Percentiles rank a stretch among this genome's conserved stretches.
Conservation (phyloP, 1,139 yeast genomes). For the Debaryomycetaceae sp. region DNA sequence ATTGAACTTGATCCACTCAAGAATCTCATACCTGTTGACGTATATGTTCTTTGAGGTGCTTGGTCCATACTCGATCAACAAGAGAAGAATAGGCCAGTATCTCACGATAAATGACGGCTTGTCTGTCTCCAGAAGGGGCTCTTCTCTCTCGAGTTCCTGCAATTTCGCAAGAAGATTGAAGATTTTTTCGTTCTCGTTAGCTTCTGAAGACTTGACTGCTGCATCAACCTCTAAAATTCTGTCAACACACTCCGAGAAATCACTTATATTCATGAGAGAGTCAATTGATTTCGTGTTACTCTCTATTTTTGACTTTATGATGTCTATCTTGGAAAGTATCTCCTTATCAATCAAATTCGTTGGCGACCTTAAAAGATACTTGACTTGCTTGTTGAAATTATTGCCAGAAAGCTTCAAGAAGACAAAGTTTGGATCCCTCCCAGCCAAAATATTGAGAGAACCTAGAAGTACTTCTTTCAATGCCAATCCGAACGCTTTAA, state of each 20-base stretch:
- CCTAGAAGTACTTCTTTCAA: neutral
- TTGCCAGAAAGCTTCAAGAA: slow-evolving; percentile 4
- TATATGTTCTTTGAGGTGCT: slow-evolving; percentile 39
- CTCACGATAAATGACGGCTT: slow-evolving; percentile 52
- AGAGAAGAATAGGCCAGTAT: slow-evolving; percentile 62
- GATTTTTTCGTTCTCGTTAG: slow-evolving; percentile 11
- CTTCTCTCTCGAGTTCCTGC: slow-evolving; percentile 8
- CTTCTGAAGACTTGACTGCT: slow-evolving; percentile 1
- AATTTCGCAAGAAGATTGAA: slow-evolving; percentile 8
- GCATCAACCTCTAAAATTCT: slow-evolving; percentile 7
- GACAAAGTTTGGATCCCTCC: slow-evolving; percentile 1
- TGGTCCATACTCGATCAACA: slow-evolving; percentile 50
- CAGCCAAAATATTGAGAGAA: neutral
- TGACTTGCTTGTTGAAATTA: slow-evolving; percentile 5
- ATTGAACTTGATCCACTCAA: slow-evolving; percentile 55
- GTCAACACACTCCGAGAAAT: slow-evolving; percentile 11
- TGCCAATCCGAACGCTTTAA: neutral
- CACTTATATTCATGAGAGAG: slow-evolving; percentile 15
- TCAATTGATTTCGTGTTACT: slow-evolving; percentile 22
- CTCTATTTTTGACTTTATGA: slow-evolving; percentile 18
- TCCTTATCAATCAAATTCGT: slow-evolving; percentile 20
- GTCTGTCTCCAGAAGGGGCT: slow-evolving; percentile 15
- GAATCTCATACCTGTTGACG: slow-evolving; percentile 50
- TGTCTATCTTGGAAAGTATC: slow-evolving; percentile 16
- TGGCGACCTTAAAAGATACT: slow-evolving; percentile 16